Percentiles rank a stretch among this genome's conserved stretches.
phyloP scores from a whole-genome alignment of 2,329 filamentous ascomycete genomes.

The Verticillium dahliae region DNA sequence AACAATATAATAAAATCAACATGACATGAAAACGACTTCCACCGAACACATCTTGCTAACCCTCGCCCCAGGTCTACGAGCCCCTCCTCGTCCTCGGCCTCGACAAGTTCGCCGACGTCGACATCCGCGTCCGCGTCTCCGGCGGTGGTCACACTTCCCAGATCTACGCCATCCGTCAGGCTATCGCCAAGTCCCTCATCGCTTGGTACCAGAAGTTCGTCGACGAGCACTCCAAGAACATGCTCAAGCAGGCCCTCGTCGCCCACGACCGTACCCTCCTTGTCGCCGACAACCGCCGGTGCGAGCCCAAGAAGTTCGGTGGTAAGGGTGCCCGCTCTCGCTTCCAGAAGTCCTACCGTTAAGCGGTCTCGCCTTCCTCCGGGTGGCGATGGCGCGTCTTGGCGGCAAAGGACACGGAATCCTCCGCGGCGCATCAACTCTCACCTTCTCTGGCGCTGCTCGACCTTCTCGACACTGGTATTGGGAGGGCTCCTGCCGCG shows the following conservation, averaged over 20 bases:
- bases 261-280: constrained; percentile 96
- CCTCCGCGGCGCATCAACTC: background rate
- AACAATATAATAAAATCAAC: background rate
- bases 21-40: background rate
- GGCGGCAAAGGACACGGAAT: background rate
- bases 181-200: constrained; percentile 94
- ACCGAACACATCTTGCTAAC: background rate
- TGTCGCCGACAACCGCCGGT: constrained; percentile 97
- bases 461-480: no score
- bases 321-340: constrained; percentile 90
- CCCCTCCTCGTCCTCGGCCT: constrained; percentile 93
- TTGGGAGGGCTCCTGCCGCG: background rate
- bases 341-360: constrained; percentile 99
- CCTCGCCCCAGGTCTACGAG: constrained; percentile 76
- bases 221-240: constrained; percentile 99
- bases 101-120: constrained; percentile 94
- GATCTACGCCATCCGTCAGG: constrained; percentile 97
- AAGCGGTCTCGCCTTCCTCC: constrained; percentile 33
- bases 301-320: constrained; percentile 98
- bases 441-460: no score
- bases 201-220: constrained; percentile 98
- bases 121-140: constrained; percentile 93
- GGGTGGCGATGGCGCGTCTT: background rate
- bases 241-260: constrained; percentile 94
- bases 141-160: constrained; percentile 98